Conservation (phyloP, 2,329 filamentous ascomycete species). For the Colletotrichum simmondsii region DNA sequence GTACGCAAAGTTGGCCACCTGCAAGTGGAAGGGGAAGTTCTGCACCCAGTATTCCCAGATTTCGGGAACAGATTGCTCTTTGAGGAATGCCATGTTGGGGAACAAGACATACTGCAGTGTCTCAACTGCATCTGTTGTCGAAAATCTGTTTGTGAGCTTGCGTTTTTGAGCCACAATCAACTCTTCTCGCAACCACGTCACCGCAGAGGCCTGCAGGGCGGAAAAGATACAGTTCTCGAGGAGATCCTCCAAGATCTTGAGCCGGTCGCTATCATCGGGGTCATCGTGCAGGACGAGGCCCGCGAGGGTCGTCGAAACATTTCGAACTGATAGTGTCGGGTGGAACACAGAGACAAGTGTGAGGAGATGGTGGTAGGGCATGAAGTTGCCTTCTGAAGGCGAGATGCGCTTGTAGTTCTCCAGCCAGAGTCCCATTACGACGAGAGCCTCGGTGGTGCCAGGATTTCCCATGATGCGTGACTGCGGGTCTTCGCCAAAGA, state of each 20-base stretch:
- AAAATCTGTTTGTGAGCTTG: constrained; percentile 52
- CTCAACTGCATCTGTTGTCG: constrained; percentile 65
- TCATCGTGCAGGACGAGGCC: constrained; percentile 67
- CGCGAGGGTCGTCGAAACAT: constrained; percentile 64
- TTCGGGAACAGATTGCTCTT: constrained; percentile 51
- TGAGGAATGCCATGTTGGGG: constrained; percentile 62
- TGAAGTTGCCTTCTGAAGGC: constrained; percentile 56
- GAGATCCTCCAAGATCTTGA: constrained; percentile 72
- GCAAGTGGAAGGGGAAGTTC: constrained; percentile 65
- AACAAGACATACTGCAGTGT: constrained; percentile 72
- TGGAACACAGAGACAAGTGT: constrained; percentile 70
- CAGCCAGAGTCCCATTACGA: constrained; percentile 70
- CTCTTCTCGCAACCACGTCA: constrained; percentile 73
- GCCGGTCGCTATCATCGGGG: constrained; percentile 66
- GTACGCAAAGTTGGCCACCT: constrained; percentile 70
- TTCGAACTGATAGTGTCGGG: constrained; percentile 62
- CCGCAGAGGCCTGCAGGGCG: constrained; percentile 69
- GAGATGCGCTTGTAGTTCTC: constrained; percentile 59
- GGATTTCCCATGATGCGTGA: constrained; percentile 59
- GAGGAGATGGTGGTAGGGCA: constrained; percentile 70
- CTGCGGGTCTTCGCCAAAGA: constrained; percentile 63
- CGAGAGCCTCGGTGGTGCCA: constrained; percentile 68
- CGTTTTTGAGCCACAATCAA: constrained; percentile 58
- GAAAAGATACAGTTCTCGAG: constrained; percentile 74
- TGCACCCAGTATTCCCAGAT: constrained; percentile 61